Evolutionary conservation across 495 filamentous ascomycete species (phyloP), one percentile per base, ranked within the genome.

Genomic region (Penicillium angulare): DNA sequence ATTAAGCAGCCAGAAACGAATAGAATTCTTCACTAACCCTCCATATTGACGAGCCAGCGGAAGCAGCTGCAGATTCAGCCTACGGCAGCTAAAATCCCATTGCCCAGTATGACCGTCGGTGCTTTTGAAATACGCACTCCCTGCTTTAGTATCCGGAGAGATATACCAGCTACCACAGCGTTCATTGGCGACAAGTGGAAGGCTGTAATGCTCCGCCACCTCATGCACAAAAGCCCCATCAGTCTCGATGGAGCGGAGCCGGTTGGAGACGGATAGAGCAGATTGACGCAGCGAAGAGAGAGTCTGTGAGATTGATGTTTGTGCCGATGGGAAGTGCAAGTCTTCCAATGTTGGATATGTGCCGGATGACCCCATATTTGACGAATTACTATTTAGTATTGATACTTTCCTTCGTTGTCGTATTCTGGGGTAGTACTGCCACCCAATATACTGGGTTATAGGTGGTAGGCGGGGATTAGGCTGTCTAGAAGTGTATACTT

Each of bases 161-260:
- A 97, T 87, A 67, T 98, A 98, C 93, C 93, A 98, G 63, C 89
- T 91, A 1, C 93, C 93, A 61, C 92, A 96, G 43, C 93, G 78
- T 65, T 96, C 89, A 59, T 98, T 98, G 18, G 91, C 88, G 18
- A 98, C 74, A n/a, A 97, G 69, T 0, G 92, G 92, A n/a, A 93
- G 74, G 17, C 60, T 58, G 51, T 78, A 79, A 18, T 72, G 64
- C 7, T 72, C 58, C 7, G 72, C 72, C 0, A 86, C 83, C 9
- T 77, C 68, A 13, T 68, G 66, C 13, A 89, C 84, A 62, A 91
- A 92, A 15, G 65, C 57, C 10, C 85, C 82, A 67, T 93, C 89
- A 12, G 78, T 63, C 52, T 75, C 72, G 60, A 92, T 89, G 31
- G 85, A 91, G 32, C 71, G 70, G 7, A 97, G 82, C 22, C 92